Percentiles rank a stretch among this genome's conserved stretches.
Evolutionary conservation across 1,284 basidiomycete species (phyloP).

Genomic region (Irpex lacteus): DNA sequence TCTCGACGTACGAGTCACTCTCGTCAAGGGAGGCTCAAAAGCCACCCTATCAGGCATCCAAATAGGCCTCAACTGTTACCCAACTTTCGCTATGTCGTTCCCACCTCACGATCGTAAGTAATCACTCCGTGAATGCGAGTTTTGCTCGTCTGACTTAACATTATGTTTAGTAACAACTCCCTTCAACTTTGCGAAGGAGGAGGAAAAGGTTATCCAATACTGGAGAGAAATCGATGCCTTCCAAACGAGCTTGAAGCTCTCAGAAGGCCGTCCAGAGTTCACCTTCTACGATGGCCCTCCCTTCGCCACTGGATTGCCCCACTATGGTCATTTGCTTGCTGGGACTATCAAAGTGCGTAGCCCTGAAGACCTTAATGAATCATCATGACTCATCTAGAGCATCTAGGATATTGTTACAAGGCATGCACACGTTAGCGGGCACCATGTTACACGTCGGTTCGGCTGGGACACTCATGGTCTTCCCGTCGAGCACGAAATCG

Average conservation of each 20-base stretch:
- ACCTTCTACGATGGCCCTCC: conserved; percentile 99
- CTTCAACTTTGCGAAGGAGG: conserved; percentile 91
- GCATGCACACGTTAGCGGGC: conserved; percentile 92
- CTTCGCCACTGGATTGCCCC: conserved; percentile 95
- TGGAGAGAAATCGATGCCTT: conserved; percentile 99
- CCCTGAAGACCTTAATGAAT: conserved; percentile 1
- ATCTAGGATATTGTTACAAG: conserved; percentile 91
- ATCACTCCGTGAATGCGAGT: background rate
- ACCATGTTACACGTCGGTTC: conserved; percentile 93
- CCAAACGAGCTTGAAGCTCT: conserved; percentile 89
- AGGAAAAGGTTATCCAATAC: conserved; percentile 88
- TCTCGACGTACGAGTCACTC: conserved; percentile 6
- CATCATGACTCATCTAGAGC: background rate
- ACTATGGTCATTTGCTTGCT: conserved; percentile 90
- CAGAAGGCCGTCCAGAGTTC: conserved; percentile 85
- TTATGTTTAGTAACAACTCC: conserved; percentile 54
- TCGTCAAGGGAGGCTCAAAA: conserved; percentile 10
- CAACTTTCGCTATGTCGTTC: conserved; percentile 55
- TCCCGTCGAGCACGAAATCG: conserved; percentile 99
- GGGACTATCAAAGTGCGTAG: conserved; percentile 91
- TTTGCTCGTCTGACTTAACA: conserved; percentile 10
- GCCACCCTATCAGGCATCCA: conserved; percentile 1
- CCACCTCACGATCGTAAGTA: conserved; percentile 69
- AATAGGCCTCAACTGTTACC: background rate
- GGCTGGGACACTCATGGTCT: conserved; percentile 99